phyloP scores from a whole-genome alignment of 2,329 filamentous ascomycete species.

The Pseudogymnoascus sp. region DNA sequence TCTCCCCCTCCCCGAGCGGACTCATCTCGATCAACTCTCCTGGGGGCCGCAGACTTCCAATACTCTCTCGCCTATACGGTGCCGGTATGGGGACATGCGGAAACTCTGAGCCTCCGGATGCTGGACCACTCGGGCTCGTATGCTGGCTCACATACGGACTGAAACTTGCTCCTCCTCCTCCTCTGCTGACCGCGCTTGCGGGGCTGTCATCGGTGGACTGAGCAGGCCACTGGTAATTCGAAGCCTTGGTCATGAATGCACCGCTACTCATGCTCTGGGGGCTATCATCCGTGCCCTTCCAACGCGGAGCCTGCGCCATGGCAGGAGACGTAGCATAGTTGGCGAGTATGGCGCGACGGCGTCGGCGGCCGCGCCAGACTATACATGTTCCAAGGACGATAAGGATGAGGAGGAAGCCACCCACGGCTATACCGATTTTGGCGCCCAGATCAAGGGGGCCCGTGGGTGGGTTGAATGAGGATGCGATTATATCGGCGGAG shows the following conservation, averaged over 20 bases:
- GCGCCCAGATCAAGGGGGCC: slow-evolving; percentile 14
- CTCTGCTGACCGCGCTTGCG: neutral
- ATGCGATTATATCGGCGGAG: neutral
- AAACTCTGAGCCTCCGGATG: neutral
- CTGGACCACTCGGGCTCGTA: neutral
- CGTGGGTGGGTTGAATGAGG: slow-evolving; percentile 10
- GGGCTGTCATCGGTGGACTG: neutral
- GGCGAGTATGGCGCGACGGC: slow-evolving; percentile 44
- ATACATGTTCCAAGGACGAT: slow-evolving; percentile 13
- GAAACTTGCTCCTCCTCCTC: neutral
- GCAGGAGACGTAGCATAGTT: slow-evolving; percentile 16
- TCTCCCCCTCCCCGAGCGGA: neutral
- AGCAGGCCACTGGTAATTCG: neutral
- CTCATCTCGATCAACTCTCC: slow-evolving; percentile 2
- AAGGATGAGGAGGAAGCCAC: slow-evolving; percentile 14
- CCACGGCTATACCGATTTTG: slow-evolving; percentile 23
- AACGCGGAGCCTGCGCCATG: neutral
- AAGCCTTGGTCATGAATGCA: neutral
- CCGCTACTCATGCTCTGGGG: neutral
- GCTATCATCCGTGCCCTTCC: slow-evolving; percentile 1
- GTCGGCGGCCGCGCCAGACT: slow-evolving; percentile 41
- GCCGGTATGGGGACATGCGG: neutral
- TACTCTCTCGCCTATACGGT: neutral
- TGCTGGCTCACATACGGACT: slow-evolving; percentile 1
- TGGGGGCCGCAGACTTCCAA: neutral